Evolutionary conservation across 495 filamentous ascomycete genomes (phyloP).

Genomic region (Penicillium arizonense): DNA sequence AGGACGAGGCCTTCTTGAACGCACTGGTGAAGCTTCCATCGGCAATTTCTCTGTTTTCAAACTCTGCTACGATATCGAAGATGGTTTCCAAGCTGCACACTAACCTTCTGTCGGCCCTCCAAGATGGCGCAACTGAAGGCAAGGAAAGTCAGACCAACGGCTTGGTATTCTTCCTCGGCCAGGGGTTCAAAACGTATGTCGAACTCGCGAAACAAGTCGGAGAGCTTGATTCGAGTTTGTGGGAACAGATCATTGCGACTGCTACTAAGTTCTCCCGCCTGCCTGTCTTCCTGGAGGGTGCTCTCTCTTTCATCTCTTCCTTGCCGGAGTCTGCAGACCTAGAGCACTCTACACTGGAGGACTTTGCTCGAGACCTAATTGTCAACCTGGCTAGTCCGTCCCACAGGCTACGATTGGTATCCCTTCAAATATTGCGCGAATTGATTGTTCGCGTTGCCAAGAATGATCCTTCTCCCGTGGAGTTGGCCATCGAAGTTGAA

Average conservation of each 20-base stretch:
- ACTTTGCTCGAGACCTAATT: conserved; percentile 60
- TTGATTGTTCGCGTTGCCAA: conserved; percentile 32
- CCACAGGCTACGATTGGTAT: conserved; percentile 65
- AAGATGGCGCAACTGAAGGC: conserved; percentile 22
- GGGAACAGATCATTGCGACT: conserved; percentile 56
- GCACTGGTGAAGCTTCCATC: conserved; percentile 40
- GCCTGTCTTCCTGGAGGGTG: conserved; percentile 64
- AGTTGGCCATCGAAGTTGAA: conserved; percentile 66
- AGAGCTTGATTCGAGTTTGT: conserved; percentile 51
- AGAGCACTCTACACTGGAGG: conserved; percentile 46
- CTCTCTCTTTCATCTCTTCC: conserved; percentile 56
- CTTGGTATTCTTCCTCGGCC: conserved; percentile 37
- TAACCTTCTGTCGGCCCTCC: conserved; percentile 25
- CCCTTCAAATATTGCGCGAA: conserved; percentile 62
- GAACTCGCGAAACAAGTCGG: conserved; percentile 29
- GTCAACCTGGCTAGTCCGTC: conserved; percentile 70
- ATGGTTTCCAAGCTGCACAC: conserved; percentile 35
- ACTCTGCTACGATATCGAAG: conserved; percentile 32
- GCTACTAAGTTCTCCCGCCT: conserved; percentile 61
- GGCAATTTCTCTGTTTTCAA: conserved; percentile 36
- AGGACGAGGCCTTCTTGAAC: conserved; percentile 36
- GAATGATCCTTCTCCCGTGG: conserved; percentile 42
- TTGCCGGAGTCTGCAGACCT: conserved; percentile 41
- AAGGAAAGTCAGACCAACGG: conserved; percentile 17
- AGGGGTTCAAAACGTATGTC: conserved; percentile 49